Conservation (phyloP, 345 rosid species). For the Aethionema arabicum region DNA sequence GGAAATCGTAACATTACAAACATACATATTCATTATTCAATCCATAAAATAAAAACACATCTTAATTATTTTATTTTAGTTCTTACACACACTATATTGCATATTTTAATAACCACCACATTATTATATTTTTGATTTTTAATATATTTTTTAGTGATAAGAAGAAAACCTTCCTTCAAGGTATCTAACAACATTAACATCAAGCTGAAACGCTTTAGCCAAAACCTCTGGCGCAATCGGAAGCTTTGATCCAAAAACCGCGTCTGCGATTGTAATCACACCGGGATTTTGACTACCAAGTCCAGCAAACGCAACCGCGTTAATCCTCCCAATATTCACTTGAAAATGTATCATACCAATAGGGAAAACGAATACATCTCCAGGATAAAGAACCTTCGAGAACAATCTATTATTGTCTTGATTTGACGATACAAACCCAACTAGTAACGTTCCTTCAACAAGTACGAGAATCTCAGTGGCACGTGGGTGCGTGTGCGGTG, state of each 20-base stretch:
- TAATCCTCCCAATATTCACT: conserved; percentile 39
- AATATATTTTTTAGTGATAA: background rate
- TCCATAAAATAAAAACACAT: background rate
- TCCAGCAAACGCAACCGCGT: conserved; percentile 44
- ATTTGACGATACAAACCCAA: conserved; percentile 42
- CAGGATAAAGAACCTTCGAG: conserved; percentile 47
- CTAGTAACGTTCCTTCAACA: conserved; percentile 40
- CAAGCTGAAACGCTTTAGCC: conserved; percentile 47
- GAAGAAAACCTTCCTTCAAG: conserved; percentile 39
- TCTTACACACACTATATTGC: conserved; percentile 22
- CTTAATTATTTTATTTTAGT: conserved; percentile 7
- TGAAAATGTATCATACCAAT: conserved; percentile 47
- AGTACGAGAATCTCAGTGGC: conserved; percentile 40
- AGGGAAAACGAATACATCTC: conserved; percentile 55
- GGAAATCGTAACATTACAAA: too few species aligned
- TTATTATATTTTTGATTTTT: conserved; percentile 11
- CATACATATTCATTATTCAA: background rate
- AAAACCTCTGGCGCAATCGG: conserved; percentile 44
- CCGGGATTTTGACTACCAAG: conserved; percentile 51
- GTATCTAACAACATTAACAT: conserved; percentile 35
- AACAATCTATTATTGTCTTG: conserved; percentile 41
- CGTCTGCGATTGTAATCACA: conserved; percentile 41
- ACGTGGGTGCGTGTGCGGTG: conserved; percentile 42
- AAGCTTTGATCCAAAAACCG: conserved; percentile 43
- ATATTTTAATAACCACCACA: conserved; percentile 12